Base-by-base conservation (phyloP, 352 stramenopile genomes). In the Phytophthora megakarya region DNA sequence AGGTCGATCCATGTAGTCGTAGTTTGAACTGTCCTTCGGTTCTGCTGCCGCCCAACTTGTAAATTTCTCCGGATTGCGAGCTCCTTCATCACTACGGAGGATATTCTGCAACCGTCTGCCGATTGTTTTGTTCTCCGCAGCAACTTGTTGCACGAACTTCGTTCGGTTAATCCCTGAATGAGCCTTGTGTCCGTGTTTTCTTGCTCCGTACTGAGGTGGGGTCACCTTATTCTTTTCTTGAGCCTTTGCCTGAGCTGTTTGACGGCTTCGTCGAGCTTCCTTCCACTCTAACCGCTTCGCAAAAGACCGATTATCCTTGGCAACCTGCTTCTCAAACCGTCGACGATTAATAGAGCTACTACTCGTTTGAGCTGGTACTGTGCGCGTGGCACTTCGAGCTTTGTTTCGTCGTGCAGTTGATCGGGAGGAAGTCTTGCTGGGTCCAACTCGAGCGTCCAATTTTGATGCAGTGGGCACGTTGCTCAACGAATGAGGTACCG, bases 261-360 rank as follows among this genome's bases (percentile, higher is more conserved):
- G 59, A 5, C 63, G 74, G 23, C 32, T 67, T 10, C 73, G 77
- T 30, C 75, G 72, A 45, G 42, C 52, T 12, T 75, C 39, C 45
- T 76, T 60, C 63, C 72, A 76, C 59, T 84, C 72, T 13, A 86
- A 40, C 9, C 73, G 71, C 52, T 85, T 89, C 19, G 78, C 76
- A 19, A 88, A 76, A 18, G 75, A 84, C 19, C 65, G 65, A 59
- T 91, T 91, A 12, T 91, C 78, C 16, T 62, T 57, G 6, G 78
- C 78, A 5, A 91, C 42, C 40, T 91, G 66, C 30, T 81, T 79
- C 53, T 82, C 80, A 47, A 88, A 85, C 23, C 64, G 62, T 16
- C 63, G 62, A 12, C 82, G 72, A 54, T 91, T 89, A 39, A 89
- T 81, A 21, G 46, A 61, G 39, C 80, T 91, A 56, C 80, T 89